A percentile compares a stretch with the other conserved stretches of the same genome.
Evolutionary conservation across 805 yeast species (phyloP).

Genomic region (Sugiyamaella americana): DNA sequence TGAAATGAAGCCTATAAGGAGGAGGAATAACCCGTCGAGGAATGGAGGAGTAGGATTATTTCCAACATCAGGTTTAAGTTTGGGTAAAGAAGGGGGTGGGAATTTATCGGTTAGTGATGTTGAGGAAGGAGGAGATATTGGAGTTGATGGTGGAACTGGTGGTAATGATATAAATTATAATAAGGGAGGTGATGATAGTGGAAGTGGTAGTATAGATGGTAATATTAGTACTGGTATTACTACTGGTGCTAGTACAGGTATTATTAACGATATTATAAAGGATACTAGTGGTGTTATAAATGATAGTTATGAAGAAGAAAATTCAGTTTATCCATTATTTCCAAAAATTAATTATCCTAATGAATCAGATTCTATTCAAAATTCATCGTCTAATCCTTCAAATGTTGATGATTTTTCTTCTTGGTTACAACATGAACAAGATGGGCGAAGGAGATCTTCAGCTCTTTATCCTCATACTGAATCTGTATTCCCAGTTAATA

Average conservation of each 20-base stretch:
- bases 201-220: too few species aligned
- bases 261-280: too few species aligned
- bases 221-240: too few species aligned
- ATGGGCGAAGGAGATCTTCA: background rate
- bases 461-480: too few species aligned
- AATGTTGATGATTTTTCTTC: constrained; percentile 4
- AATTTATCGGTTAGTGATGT: background rate
- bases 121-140: background rate
- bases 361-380: background rate
- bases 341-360: background rate
- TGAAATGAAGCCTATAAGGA: too few species aligned
- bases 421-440: constrained; percentile 1
- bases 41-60: too few species aligned
- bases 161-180: too few species aligned
- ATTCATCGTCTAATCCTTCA: background rate
- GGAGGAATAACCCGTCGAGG: too few species aligned
- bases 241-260: too few species aligned
- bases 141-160: background rate
- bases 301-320: background rate
- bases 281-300: background rate
- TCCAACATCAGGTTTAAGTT: background rate
- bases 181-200: too few species aligned
- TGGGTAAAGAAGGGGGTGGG: too few species aligned
- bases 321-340: constrained; percentile 7
- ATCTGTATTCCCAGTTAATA: too few species aligned